Evolutionary conservation across 2,329 filamentous ascomycete genomes (phyloP).

Genomic region (Sporothrix humicola): DNA sequence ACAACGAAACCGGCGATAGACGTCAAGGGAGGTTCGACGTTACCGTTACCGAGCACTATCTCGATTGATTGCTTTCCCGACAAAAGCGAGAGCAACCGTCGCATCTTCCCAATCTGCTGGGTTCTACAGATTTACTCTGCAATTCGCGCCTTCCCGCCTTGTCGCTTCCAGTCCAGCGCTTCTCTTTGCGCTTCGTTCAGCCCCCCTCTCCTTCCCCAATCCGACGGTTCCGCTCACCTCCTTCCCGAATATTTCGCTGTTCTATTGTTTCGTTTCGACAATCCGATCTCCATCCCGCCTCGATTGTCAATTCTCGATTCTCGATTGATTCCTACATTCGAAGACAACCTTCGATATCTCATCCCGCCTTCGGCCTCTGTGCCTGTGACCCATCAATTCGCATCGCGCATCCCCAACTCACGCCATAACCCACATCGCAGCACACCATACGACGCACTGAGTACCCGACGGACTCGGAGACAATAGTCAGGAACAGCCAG

Average conservation of each 20-base stretch:
- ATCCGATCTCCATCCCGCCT: background rate
- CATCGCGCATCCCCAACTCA: background rate
- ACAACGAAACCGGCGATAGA: background rate
- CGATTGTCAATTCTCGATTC: background rate
- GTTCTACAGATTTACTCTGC: background rate
- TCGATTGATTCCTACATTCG: background rate
- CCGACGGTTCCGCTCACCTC: background rate
- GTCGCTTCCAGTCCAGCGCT: background rate
- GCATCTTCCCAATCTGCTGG: background rate
- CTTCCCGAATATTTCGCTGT: background rate
- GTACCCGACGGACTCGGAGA: too few species aligned
- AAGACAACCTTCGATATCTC: background rate
- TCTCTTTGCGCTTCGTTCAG: background rate
- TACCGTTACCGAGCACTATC: too few species aligned
- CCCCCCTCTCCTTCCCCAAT: background rate
- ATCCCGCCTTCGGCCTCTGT: background rate
- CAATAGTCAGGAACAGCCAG: too few species aligned
- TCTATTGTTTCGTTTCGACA: background rate
- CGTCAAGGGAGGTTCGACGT: too few species aligned
- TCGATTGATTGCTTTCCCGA: background rate
- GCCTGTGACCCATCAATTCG: too few species aligned
- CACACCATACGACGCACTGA: background rate
- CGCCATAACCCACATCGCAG: slow-evolving; percentile 18
- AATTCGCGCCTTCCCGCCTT: background rate
- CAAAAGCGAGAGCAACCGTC: too few species aligned